phyloP scores from a whole-genome alignment of 179 eudicot genomes.

The Silene coronaria region DNA sequence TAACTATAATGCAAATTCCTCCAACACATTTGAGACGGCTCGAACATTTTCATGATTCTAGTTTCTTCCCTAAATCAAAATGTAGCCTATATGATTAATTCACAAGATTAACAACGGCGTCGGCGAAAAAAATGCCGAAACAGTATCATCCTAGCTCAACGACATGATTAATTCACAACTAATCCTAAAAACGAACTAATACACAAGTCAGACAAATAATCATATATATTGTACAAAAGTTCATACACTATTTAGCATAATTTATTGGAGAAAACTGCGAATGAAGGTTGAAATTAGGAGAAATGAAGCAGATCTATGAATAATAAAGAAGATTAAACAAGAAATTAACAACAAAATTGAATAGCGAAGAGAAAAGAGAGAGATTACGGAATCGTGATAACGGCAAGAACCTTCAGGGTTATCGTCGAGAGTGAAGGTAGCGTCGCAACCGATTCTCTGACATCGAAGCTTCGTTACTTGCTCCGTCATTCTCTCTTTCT shows the following conservation, averaged over 20 bases:
- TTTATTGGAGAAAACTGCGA: too few species aligned
- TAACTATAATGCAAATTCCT: not conserved
- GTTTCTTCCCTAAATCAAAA: too few species aligned
- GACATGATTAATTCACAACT: not conserved
- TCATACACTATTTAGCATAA: too few species aligned
- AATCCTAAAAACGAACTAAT: too few species aligned
- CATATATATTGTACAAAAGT: too few species aligned
- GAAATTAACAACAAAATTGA: not conserved
- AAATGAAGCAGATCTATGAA: not conserved
- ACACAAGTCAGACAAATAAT: too few species aligned
- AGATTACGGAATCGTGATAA: constrained; percentile 58
- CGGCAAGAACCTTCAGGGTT: constrained; percentile 76
- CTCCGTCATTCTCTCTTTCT: constrained; percentile 32
- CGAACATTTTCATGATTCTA: too few species aligned
- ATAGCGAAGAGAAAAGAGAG: not conserved
- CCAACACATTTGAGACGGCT: too few species aligned
- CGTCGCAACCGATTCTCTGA: constrained; percentile 92
- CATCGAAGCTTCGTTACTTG: constrained; percentile 49
- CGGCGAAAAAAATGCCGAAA: not conserved
- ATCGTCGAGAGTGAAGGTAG: constrained; percentile 63
- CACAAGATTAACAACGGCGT: not conserved
- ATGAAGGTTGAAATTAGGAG: not conserved
- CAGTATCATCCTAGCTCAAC: not conserved
- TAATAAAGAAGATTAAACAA: not conserved
- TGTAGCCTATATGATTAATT: too few species aligned